A percentile compares a stretch with the other conserved stretches of the same genome.
Evolutionary conservation across 2,329 filamentous ascomycete species (phyloP).

Genomic region (Phialophora expanda): DNA sequence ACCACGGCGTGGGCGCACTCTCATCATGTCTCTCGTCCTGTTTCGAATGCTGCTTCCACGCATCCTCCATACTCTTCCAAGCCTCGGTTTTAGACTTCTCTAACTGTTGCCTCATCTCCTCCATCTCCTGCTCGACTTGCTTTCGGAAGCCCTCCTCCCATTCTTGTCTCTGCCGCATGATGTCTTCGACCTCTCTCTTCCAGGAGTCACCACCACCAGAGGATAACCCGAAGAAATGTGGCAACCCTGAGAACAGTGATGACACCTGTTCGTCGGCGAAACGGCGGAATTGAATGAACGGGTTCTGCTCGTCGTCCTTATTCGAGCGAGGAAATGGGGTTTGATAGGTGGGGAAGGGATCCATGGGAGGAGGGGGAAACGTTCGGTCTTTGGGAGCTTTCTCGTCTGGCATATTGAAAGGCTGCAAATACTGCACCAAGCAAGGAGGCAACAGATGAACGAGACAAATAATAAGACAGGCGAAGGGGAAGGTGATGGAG

Average conservation of each 20-base stretch:
- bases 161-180: slow-evolving; percentile 31
- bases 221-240: slow-evolving; percentile 38
- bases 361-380: slow-evolving; percentile 38
- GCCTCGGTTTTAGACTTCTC: slow-evolving; percentile 27
- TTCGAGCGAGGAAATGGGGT: slow-evolving; percentile 38
- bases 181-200: slow-evolving; percentile 31
- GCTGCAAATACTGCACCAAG: background rate
- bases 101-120: slow-evolving; percentile 33
- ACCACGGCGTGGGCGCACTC: slow-evolving; percentile 19
- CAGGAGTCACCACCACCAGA: slow-evolving; percentile 9
- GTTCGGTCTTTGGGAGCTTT: slow-evolving; percentile 26
- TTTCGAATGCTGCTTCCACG: slow-evolving; percentile 17
- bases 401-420: slow-evolving; percentile 40
- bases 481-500: background rate
- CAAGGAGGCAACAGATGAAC: slow-evolving; percentile 11
- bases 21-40: background rate
- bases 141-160: slow-evolving; percentile 35
- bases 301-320: slow-evolving; percentile 53
- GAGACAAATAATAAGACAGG: background rate
- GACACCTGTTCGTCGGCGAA: slow-evolving; percentile 65
- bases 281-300: slow-evolving; percentile 65
- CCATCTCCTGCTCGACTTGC: slow-evolving; percentile 36
- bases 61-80: slow-evolving; percentile 23
- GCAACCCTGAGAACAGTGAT: slow-evolving; percentile 59
- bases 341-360: slow-evolving; percentile 40